These are phyloP conservation scores for Amanita rubescens DNA, from an alignment of 768 basidiomycete genomes.

Conservation along the genomic window DNA sequence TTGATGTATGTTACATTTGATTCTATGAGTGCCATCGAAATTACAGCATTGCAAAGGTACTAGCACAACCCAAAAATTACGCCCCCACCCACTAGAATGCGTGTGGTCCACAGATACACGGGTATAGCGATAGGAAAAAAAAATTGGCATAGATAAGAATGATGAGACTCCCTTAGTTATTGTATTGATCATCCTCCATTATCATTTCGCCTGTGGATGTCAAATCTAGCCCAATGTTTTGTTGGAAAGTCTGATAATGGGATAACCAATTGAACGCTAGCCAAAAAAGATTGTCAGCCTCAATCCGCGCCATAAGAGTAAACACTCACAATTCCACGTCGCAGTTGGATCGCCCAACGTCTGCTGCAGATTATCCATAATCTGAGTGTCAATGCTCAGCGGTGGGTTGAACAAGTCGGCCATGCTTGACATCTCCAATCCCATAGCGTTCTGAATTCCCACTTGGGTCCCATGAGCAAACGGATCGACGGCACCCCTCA, in stretches of 20 bases:
- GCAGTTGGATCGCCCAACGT: slow-evolving; percentile 43
- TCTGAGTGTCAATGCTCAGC: slow-evolving; percentile 50
- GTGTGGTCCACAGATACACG: too few relatives aligned
- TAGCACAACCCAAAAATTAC: neutral
- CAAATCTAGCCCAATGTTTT: slow-evolving; percentile 29
- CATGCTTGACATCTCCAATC: slow-evolving; percentile 18
- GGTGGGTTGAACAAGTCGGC: slow-evolving; percentile 44
- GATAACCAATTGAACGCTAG: slow-evolving; percentile 33
- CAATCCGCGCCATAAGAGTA: neutral
- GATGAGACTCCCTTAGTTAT: neutral
- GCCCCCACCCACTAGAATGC: neutral
- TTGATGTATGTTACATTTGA: neutral
- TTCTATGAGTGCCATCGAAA: neutral
- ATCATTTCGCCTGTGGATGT: slow-evolving; percentile 13
- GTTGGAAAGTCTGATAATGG: slow-evolving; percentile 25
- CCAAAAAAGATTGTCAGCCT: neutral
- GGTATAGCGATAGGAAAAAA: neutral
- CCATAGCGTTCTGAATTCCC: slow-evolving; percentile 13
- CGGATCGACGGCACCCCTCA: slow-evolving; percentile 32
- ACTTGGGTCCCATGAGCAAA: slow-evolving; percentile 22
- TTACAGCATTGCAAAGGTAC: neutral
- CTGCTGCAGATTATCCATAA: slow-evolving; percentile 57
- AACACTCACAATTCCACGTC: slow-evolving; percentile 34
- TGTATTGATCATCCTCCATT: slow-evolving; percentile 17
- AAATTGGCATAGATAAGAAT: neutral